phyloP scores from a whole-genome alignment of 2,329 filamentous ascomycete genomes.

The Paecilomyces sp. region DNA sequence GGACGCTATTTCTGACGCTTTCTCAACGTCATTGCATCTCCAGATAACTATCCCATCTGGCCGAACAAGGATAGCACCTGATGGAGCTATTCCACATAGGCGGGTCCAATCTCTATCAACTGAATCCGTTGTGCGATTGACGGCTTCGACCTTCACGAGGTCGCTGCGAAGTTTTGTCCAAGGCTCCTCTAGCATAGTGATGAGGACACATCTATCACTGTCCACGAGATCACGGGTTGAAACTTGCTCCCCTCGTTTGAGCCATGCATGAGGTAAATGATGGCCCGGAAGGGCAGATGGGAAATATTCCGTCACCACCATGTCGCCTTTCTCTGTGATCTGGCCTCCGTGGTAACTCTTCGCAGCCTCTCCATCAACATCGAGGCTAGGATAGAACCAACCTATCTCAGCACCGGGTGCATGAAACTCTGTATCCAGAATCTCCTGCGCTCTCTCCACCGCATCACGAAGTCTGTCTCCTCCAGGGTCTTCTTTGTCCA shows the following conservation, averaged over 20 bases:
- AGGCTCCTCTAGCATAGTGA: conserved; percentile 8
- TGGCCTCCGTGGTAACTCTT: conserved; percentile 14
- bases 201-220: conserved; percentile 11
- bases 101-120: conserved; percentile 11
- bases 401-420: conserved; percentile 25
- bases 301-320: conserved; percentile 12
- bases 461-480: conserved; percentile 12
- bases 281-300: conserved; percentile 23
- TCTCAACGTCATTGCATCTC: conserved; percentile 4
- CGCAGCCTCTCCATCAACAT: conserved; percentile 13
- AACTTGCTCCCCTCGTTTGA: conserved; percentile 9
- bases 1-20: neutral
- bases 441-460: conserved; percentile 16
- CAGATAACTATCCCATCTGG: conserved; percentile 25
- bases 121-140: neutral
- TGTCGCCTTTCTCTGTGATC: conserved; percentile 8
- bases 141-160: neutral
- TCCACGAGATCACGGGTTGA: conserved; percentile 17
- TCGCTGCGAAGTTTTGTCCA: neutral
- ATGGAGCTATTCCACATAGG: conserved; percentile 7
- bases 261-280: conserved; percentile 24
- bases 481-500: conserved; percentile 14
- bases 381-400: conserved; percentile 25
- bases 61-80: conserved; percentile 21
- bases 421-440: conserved; percentile 25